Evolutionary conservation across 768 basidiomycete species (phyloP), one percentile per base, ranked within the genome.

Genomic region (Strobilomyces echinocephalus): DNA sequence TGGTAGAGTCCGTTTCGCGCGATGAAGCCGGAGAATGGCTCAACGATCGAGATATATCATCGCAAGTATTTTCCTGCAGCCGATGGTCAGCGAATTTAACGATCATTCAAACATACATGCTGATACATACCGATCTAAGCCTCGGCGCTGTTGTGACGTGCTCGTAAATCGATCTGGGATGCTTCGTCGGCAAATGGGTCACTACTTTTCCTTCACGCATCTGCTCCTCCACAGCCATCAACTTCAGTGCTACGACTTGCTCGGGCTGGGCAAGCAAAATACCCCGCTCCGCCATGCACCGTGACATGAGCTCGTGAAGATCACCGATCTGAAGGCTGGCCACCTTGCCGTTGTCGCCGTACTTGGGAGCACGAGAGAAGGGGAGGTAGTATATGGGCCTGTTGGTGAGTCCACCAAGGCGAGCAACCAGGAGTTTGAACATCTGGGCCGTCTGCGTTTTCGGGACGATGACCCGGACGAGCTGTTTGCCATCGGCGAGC

Each of bases 211-310:
- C 18, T 8, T 33, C 34, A 12, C 28, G 31, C 6, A 71, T 52
- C 26, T 66, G 62, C 33, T 58, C 63, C 51, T 82, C 75, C 24
- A 80, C 63, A 1, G 68, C 70, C 72, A 77, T 73, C 16, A 82
- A 67, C 54, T 73, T 71, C 52, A 77, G 75, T 0, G 81, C 81
- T 2, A 82, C 67, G 8, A 79, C 65, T 21, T 82, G 78, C 41
- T 82, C 80, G 0, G 81, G 81, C 38, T 82, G 81, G 10, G 69
- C 56, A 2, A 82, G 65, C 6, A 81, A 59, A 20, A 83, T 58
- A 10, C 39, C 39, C 4, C 39, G 18, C 18, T 39, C 4, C 2
- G 39, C 39, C 39, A 39, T 39, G 18, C 0, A 39, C 18, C 18
- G 39, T 20, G 39, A 39, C 39, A 39, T 39, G n/a, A 39, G 39